Evolutionary conservation across 441 rosid species (phyloP).

Genomic region (Adansonia gregorii): DNA sequence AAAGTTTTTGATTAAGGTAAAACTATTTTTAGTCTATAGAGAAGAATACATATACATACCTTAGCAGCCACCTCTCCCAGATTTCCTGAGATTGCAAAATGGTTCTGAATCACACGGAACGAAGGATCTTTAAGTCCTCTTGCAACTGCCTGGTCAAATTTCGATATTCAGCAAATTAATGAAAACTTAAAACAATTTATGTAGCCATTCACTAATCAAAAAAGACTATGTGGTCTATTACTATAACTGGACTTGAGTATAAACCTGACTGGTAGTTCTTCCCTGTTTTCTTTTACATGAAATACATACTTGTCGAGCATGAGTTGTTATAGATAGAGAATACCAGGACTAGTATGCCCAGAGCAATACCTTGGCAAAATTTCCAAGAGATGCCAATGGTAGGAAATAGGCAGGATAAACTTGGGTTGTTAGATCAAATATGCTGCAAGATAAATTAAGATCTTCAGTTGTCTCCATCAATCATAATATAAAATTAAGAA

Average conservation of each 20-base stretch:
- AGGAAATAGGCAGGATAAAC: constrained; percentile 91
- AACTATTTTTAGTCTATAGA: not conserved
- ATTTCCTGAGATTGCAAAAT: constrained; percentile 86
- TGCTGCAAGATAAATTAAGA: constrained; percentile 53
- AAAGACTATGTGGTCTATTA: not conserved
- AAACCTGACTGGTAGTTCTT: not conserved
- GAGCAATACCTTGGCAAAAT: constrained; percentile 79
- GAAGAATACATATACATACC: constrained; percentile 42
- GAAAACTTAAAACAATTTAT: not conserved
- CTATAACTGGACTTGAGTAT: not conserved
- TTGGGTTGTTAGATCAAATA: constrained; percentile 89
- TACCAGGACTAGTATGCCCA: not conserved
- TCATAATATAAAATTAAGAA: constrained; percentile 27
- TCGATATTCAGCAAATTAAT: constrained; percentile 23
- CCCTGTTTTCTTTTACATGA: constrained; percentile 11
- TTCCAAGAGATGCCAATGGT: constrained; percentile 89
- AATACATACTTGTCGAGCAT: not conserved
- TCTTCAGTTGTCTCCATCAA: constrained; percentile 19
- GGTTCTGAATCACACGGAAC: constrained; percentile 88
- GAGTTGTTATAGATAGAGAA: not conserved
- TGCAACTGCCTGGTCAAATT: constrained; percentile 78
- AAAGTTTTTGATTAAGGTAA: not conserved
- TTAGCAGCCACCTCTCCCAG: constrained; percentile 96
- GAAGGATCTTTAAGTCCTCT: constrained; percentile 97
- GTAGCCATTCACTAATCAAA: constrained; percentile 2